These are phyloP conservation scores for Colletotrichum musae DNA, from an alignment of 2,329 filamentous ascomycete genomes.

Conservation along the genomic window DNA sequence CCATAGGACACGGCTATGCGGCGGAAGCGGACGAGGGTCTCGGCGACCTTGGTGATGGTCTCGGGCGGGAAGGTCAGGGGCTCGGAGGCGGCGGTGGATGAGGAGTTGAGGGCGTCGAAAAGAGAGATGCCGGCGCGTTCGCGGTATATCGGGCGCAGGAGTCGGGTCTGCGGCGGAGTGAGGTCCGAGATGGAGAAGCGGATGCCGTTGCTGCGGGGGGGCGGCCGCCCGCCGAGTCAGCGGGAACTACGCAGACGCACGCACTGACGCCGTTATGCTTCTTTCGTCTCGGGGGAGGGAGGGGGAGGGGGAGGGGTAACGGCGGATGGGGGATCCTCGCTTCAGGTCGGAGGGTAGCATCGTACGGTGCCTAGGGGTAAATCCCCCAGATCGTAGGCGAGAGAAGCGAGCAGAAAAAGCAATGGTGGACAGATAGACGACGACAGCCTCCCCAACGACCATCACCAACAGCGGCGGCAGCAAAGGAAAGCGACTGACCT, in stretches of 20 bases:
- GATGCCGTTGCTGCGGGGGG: slow-evolving; percentile 82
- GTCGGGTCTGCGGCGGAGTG: slow-evolving; percentile 77
- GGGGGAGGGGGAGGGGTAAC: slow-evolving; percentile 4
- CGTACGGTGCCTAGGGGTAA: background rate
- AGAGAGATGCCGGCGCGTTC: slow-evolving; percentile 86
- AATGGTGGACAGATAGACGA: background rate
- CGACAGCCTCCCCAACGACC: background rate
- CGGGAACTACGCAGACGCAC: slow-evolving; percentile 4
- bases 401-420: slow-evolving; percentile 3
- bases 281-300: background rate
- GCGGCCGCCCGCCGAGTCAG: slow-evolving; percentile 21
- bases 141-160: slow-evolving; percentile 83
- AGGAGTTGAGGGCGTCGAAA: slow-evolving; percentile 82
- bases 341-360: slow-evolving; percentile 31
- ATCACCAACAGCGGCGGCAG: background rate
- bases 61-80: slow-evolving; percentile 61
- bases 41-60: slow-evolving; percentile 77
- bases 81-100: slow-evolving; percentile 46
- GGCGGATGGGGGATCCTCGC: slow-evolving; percentile 1
- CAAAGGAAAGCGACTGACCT: slow-evolving; percentile 57
- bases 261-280: background rate
- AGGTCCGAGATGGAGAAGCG: slow-evolving; percentile 91
- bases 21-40: slow-evolving; percentile 79
- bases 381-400: background rate
- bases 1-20: slow-evolving; percentile 78